Conservation (phyloP, 2,329 filamentous ascomycete species). For the Periconia macrospinosa region DNA sequence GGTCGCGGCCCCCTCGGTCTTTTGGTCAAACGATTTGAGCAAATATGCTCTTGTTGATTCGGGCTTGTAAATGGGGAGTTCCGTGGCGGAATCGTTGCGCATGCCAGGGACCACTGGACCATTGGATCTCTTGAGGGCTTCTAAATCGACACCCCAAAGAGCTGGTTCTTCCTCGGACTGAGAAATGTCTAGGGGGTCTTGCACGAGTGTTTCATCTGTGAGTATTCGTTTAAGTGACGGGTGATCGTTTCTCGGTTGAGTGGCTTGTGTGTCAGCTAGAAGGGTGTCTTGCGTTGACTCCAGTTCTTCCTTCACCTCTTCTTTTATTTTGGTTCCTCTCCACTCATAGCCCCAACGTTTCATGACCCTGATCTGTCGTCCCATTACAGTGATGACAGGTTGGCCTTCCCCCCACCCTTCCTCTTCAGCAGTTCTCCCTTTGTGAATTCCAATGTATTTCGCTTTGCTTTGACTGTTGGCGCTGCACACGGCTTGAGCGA, state of each 20-base stretch:
- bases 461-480: conserved; percentile 79
- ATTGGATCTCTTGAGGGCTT: conserved; percentile 55
- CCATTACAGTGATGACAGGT: conserved; percentile 71
- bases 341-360: conserved; percentile 76
- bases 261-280: conserved; percentile 14
- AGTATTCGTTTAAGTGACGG: conserved; percentile 5
- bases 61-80: conserved; percentile 74
- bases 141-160: conserved; percentile 62
- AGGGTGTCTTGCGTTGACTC: conserved; percentile 13
- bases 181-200: conserved; percentile 7
- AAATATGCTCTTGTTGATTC: conserved; percentile 66
- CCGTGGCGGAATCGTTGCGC: conserved; percentile 30
- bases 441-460: conserved; percentile 71
- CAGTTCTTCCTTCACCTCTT: conserved; percentile 24
- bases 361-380: conserved; percentile 72
- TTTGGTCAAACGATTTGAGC: conserved; percentile 60
- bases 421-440: conserved; percentile 65
- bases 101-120: conserved; percentile 19
- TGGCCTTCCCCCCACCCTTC: conserved; percentile 76
- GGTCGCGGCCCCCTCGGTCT: conserved; percentile 29
- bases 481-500: conserved; percentile 83
- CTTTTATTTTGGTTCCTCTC: conserved; percentile 16
- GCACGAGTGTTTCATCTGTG: conserved; percentile 15
- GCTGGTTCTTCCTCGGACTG: conserved; percentile 46
- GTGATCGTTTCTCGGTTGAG: neutral